Evolutionary conservation across 2,329 filamentous ascomycete genomes (phyloP).

Genomic region (Ophiostoma tasmaniense): DNA sequence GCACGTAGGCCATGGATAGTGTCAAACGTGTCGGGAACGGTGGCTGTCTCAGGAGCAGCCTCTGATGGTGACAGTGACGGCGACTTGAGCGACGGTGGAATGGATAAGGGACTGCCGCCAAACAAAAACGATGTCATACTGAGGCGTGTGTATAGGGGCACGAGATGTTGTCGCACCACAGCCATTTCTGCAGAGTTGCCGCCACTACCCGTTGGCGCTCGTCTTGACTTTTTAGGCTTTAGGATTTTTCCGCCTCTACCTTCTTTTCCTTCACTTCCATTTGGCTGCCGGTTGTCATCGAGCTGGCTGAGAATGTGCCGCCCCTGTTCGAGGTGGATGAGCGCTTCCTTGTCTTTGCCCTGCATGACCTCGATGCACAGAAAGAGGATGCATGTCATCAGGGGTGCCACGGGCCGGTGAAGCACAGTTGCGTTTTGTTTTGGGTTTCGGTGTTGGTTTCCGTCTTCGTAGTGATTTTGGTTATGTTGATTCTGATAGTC

Average conservation of each 20-base stretch:
- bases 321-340: slow-evolving; percentile 38
- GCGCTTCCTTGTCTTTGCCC: slow-evolving; percentile 38
- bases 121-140: background rate
- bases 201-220: background rate
- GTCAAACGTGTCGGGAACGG: background rate
- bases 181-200: background rate
- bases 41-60: background rate
- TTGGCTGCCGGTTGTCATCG: slow-evolving; percentile 3
- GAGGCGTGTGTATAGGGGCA: background rate
- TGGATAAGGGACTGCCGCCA: background rate
- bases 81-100: background rate
- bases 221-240: background rate
- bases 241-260: background rate
- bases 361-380: slow-evolving; percentile 48
- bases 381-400: slow-evolving; percentile 23
- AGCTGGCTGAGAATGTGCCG: slow-evolving; percentile 34
- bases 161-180: background rate
- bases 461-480: background rate
- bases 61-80: background rate
- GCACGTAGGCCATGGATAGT: background rate
- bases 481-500: background rate
- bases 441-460: background rate
- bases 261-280: background rate
- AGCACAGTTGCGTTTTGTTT: background rate
- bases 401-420: slow-evolving; percentile 11